A percentile compares a stretch with the other conserved stretches of the same genome.
Conservation (phyloP, 495 filamentous ascomycete genomes). For the Chaetomium cochliodes region DNA sequence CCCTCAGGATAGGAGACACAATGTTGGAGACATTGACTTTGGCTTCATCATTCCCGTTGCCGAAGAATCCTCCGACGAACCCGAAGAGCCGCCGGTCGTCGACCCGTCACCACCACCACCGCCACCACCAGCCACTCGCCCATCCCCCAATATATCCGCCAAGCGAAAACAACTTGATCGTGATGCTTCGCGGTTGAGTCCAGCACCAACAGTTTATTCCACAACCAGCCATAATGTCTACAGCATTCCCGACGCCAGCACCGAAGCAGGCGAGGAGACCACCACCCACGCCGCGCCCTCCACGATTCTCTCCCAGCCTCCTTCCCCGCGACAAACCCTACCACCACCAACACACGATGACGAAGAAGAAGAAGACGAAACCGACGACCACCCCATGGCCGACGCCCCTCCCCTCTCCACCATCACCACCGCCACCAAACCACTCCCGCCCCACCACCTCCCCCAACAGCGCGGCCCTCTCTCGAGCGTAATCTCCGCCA, state of each 20-base stretch:
- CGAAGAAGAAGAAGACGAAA: background rate
- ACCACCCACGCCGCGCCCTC: background rate
- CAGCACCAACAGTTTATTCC: background rate
- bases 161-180: slow-evolving; percentile 37
- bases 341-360: background rate
- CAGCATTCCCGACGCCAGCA: slow-evolving; percentile 24
- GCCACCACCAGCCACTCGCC: slow-evolving; percentile 28
- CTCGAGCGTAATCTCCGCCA: slow-evolving; percentile 22
- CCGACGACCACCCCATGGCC: slow-evolving; percentile 15
- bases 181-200: slow-evolving; percentile 6
- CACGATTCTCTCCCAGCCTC: background rate
- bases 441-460: background rate
- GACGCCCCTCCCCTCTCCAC: slow-evolving; percentile 15
- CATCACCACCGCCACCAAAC: background rate
- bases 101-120: slow-evolving; percentile 24
- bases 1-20: slow-evolving; percentile 35
- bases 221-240: slow-evolving; percentile 23
- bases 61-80: slow-evolving; percentile 22
- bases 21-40: slow-evolving; percentile 49
- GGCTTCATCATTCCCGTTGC: slow-evolving; percentile 43
- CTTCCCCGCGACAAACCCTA: background rate
- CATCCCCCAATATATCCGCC: slow-evolving; percentile 44
- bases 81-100: slow-evolving; percentile 1
- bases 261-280: slow-evolving; percentile 10
- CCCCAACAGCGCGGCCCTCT: slow-evolving; percentile 10